A percentile compares a stretch with the other conserved stretches of the same genome.
These are phyloP conservation scores for Mycena indigotica DNA, from an alignment of 768 basidiomycete species.

Conservation along the genomic window DNA sequence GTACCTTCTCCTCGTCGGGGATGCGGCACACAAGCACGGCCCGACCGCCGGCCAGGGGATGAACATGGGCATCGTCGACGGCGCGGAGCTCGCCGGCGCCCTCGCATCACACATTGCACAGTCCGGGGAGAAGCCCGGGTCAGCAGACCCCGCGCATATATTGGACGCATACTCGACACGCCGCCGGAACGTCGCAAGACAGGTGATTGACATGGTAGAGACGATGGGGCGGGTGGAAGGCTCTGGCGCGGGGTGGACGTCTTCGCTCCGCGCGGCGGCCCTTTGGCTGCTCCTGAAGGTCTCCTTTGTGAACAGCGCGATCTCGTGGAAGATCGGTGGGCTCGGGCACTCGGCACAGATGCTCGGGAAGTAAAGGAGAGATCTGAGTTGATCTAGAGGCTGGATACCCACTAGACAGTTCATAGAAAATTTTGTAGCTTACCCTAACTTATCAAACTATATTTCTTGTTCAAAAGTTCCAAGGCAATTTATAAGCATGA, in stretches of 20 bases:
- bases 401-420: too few relatives aligned
- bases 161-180: slow-evolving; percentile 30
- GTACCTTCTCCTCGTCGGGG: slow-evolving; percentile 6
- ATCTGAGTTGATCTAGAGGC: too few relatives aligned
- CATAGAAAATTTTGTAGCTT: too few relatives aligned
- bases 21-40: slow-evolving; percentile 11
- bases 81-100: slow-evolving; percentile 35
- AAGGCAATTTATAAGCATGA: too few relatives aligned
- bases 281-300: slow-evolving; percentile 13
- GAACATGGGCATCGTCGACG: slow-evolving; percentile 10
- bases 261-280: slow-evolving; percentile 4
- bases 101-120: slow-evolving; percentile 28
- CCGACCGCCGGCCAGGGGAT: slow-evolving; percentile 15
- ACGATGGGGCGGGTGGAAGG: slow-evolving; percentile 25
- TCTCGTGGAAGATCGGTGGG: slow-evolving; percentile 36
- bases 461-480: too few relatives aligned
- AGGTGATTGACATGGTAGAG: slow-evolving; percentile 38
- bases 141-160: slow-evolving; percentile 23
- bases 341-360: slow-evolving; percentile 26
- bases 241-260: slow-evolving; percentile 1
- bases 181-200: slow-evolving; percentile 34
- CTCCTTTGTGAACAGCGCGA: slow-evolving; percentile 22
- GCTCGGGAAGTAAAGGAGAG: too few relatives aligned
- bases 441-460: too few relatives aligned
- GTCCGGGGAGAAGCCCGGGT: background rate